Evolutionary conservation across 495 filamentous ascomycete species (phyloP).

Genomic region (Aspergillus avenaceus): DNA sequence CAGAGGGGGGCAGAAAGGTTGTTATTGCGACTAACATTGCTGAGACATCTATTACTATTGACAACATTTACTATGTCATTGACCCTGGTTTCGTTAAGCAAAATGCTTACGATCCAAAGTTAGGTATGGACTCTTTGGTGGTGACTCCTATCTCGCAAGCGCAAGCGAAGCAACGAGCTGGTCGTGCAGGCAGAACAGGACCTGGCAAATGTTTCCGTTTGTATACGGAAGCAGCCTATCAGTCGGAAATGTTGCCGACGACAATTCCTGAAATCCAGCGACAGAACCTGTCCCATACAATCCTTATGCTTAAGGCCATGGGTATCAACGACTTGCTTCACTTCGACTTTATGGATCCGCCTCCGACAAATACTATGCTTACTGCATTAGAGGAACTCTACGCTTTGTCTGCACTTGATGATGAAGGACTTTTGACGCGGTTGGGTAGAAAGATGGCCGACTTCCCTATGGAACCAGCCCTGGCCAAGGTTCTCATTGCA

Average conservation of each 20-base stretch:
- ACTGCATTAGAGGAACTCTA: conserved; percentile 95
- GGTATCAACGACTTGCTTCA: conserved; percentile 96
- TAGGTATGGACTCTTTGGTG: conserved; percentile 95
- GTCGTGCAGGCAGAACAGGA: conserved; percentile 88
- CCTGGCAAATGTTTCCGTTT: conserved; percentile 95
- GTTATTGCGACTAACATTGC: conserved; percentile 99
- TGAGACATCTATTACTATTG: conserved; percentile 96
- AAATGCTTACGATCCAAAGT: conserved; percentile 92
- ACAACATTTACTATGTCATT: conserved; percentile 94
- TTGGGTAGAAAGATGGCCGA: conserved; percentile 96
- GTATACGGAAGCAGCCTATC: conserved; percentile 94
- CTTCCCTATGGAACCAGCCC: conserved; percentile 87
- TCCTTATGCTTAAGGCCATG: conserved; percentile 99
- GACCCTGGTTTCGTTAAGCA: conserved; percentile 98
- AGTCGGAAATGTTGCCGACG: conserved; percentile 95
- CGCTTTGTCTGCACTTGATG: conserved; percentile 84
- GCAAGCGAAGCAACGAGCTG: conserved; percentile 91
- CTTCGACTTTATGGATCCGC: conserved; percentile 99
- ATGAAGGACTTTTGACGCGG: conserved; percentile 91
- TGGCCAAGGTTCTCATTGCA: conserved; percentile 86
- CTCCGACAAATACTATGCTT: conserved; percentile 95
- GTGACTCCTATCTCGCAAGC: conserved; percentile 96
- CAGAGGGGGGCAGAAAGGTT: conserved; percentile 84
- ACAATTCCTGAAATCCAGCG: conserved; percentile 96
- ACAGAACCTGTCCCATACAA: conserved; percentile 89